Evolutionary conservation across 139 green algal genomes (phyloP).

Genomic region (Zygnema circumcarinatum): DNA sequence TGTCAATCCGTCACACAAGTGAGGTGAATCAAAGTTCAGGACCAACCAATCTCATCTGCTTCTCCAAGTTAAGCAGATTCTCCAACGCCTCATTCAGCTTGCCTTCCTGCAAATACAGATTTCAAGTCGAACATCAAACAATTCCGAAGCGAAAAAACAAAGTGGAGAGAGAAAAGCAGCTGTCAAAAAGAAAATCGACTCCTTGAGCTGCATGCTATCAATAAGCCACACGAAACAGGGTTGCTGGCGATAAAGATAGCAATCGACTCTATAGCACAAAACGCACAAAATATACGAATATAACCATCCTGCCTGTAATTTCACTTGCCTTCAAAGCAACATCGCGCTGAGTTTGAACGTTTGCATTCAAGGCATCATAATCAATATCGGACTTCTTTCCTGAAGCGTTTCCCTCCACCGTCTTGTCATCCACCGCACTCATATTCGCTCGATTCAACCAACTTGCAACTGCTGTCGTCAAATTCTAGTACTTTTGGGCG

Average conservation of each 20-base stretch:
- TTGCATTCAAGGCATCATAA: constrained; percentile 41
- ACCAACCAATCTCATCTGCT: constrained; percentile 54
- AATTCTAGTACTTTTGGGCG: neutral
- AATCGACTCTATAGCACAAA: too few species aligned
- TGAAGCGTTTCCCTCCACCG: neutral
- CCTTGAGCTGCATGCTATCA: neutral
- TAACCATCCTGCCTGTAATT: too few species aligned
- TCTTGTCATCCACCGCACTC: constrained; percentile 20
- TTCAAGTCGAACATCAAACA: neutral
- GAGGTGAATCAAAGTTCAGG: too few species aligned
- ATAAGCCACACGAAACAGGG: neutral
- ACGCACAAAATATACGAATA: too few species aligned
- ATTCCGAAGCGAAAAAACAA: neutral
- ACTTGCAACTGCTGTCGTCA: neutral
- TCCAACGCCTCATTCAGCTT: constrained; percentile 56
- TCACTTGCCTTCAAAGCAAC: constrained; percentile 37
- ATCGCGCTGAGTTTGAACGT: constrained; percentile 31
- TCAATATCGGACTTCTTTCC: constrained; percentile 47
- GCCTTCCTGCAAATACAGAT: constrained; percentile 14
- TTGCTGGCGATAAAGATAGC: neutral
- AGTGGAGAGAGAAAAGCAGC: neutral
- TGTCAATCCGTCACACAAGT: too few species aligned
- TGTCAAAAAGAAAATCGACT: neutral
- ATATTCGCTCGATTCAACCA: neutral
- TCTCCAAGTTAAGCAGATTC: constrained; percentile 58